phyloP scores from a whole-genome alignment of 2,329 filamentous ascomycete genomes.

The Botryotinia narcissicola region DNA sequence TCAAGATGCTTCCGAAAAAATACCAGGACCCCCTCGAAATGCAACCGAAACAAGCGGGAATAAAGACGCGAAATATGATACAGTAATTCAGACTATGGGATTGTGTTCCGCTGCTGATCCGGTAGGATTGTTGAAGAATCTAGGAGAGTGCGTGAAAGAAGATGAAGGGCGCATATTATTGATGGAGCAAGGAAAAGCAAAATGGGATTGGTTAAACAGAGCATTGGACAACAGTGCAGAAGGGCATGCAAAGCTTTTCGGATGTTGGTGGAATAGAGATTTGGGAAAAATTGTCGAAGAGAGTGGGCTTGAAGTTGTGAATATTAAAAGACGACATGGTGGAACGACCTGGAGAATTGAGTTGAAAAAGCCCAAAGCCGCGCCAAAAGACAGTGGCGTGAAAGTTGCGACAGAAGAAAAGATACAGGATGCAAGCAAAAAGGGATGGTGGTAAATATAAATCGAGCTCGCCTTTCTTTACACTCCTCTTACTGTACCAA shows the following conservation, averaged over 20 bases:
- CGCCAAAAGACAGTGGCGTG: background rate
- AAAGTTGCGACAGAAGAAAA: background rate
- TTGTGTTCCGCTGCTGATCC: conserved; percentile 62
- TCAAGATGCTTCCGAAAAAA: conserved; percentile 33
- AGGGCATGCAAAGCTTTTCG: conserved; percentile 57
- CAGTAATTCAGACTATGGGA: conserved; percentile 62
- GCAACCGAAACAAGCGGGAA: conserved; percentile 31
- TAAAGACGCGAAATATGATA: conserved; percentile 50
- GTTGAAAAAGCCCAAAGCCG: conserved; percentile 40
- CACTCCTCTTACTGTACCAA: conserved; percentile 1
- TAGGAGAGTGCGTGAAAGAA: conserved; percentile 52
- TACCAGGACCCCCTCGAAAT: conserved; percentile 32
- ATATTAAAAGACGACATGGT: conserved; percentile 51
- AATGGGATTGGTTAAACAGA: conserved; percentile 53
- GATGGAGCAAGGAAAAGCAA: conserved; percentile 60
- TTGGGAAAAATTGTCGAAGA: conserved; percentile 54
- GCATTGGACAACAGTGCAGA: conserved; percentile 55
- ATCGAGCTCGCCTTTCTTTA: conserved; percentile 3
- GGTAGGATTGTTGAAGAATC: conserved; percentile 50
- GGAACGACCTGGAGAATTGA: conserved; percentile 61
- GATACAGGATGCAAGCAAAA: background rate
- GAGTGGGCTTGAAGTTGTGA: conserved; percentile 57
- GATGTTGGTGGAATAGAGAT: conserved; percentile 69
- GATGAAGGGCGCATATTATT: conserved; percentile 58
- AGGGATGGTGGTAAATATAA: background rate